A percentile compares a stretch with the other conserved stretches of the same genome.
These are phyloP conservation scores for Didymella arachidicola DNA, from an alignment of 2,329 filamentous ascomycete genomes.

Conservation along the genomic window DNA sequence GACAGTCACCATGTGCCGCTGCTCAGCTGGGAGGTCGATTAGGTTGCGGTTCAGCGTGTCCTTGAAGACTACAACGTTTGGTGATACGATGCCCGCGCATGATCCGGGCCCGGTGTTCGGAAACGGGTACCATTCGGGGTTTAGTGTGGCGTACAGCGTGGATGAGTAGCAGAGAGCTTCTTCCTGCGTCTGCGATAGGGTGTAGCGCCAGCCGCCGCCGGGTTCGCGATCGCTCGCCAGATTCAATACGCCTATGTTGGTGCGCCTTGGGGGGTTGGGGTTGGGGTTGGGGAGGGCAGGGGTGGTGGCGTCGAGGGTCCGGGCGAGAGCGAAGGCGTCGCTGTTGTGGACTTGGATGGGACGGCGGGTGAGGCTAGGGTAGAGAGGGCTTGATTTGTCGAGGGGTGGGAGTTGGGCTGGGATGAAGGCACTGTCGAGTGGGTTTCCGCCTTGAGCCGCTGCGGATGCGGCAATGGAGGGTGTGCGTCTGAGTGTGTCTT, in stretches of 20 bases:
- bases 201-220: slow-evolving; percentile 35
- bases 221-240: slow-evolving; percentile 31
- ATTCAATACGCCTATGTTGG: slow-evolving; percentile 31
- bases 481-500: slow-evolving; percentile 31
- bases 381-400: slow-evolving; percentile 10
- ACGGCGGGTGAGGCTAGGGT: slow-evolving; percentile 14
- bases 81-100: slow-evolving; percentile 32
- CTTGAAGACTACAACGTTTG: slow-evolving; percentile 31
- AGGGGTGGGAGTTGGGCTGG: slow-evolving; percentile 27
- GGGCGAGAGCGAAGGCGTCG: slow-evolving; percentile 32
- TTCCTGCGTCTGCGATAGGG: slow-evolving; percentile 32
- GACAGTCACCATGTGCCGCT: slow-evolving; percentile 26
- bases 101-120: slow-evolving; percentile 30
- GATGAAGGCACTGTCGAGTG: slow-evolving; percentile 28
- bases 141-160: slow-evolving; percentile 29
- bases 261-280: neutral
- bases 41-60: slow-evolving; percentile 31
- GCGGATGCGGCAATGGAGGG: slow-evolving; percentile 21
- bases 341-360: slow-evolving; percentile 29
- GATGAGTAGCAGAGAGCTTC: slow-evolving; percentile 37
- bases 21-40: slow-evolving; percentile 19
- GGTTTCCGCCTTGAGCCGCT: slow-evolving; percentile 14
- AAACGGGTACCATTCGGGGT: slow-evolving; percentile 37
- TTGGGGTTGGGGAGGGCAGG: neutral
- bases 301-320: slow-evolving; percentile 4